phyloP scores from a whole-genome alignment of 2,329 filamentous ascomycete species.

The Alternaria infectoria region DNA sequence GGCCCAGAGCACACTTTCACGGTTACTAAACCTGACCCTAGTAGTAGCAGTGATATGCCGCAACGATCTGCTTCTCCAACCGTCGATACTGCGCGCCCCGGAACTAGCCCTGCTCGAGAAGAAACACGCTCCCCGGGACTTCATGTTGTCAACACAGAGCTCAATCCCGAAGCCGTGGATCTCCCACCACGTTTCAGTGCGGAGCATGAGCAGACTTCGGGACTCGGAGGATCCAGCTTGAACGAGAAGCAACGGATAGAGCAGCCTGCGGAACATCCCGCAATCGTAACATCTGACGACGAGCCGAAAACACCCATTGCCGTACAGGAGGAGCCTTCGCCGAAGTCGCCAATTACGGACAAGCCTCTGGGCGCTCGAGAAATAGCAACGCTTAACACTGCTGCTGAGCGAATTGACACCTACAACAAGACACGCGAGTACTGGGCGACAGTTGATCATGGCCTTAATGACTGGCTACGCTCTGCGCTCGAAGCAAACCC shows the following conservation, averaged over 20 bases:
- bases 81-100: constrained; percentile 17
- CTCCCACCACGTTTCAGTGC: constrained; percentile 43
- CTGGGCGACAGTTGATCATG: constrained; percentile 75
- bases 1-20: constrained; percentile 35
- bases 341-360: constrained; percentile 32
- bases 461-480: constrained; percentile 68
- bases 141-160: constrained; percentile 53
- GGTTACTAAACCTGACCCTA: constrained; percentile 27
- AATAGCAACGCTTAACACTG: constrained; percentile 72
- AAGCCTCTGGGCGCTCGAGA: constrained; percentile 70
- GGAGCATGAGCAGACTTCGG: constrained; percentile 20
- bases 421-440: constrained; percentile 75
- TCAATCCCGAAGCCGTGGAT: constrained; percentile 47
- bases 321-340: constrained; percentile 25
- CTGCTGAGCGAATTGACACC: constrained; percentile 72
- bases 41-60: constrained; percentile 23
- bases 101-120: constrained; percentile 27
- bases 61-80: constrained; percentile 22
- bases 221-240: constrained; percentile 13
- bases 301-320: constrained; percentile 15
- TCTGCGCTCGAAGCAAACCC: constrained; percentile 58
- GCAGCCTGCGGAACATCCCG: neutral
- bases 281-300: constrained; percentile 8
- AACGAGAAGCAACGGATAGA: constrained; percentile 11
- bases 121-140: constrained; percentile 41